Evolutionary conservation across 2,329 filamentous ascomycete species (phyloP).

Genomic region (Scytalidium sp.): DNA sequence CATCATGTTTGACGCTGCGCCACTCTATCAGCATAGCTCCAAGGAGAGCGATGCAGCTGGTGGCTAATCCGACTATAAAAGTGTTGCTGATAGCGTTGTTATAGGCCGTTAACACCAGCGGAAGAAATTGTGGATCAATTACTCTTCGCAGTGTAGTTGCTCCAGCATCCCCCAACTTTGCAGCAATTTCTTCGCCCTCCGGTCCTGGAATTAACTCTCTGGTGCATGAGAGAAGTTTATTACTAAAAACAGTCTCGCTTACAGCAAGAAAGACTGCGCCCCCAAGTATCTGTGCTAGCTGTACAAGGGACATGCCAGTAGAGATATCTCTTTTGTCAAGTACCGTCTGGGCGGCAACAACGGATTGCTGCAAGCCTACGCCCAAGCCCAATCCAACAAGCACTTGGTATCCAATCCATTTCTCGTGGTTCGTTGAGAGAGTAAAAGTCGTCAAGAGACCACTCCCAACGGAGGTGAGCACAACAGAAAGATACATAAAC

Average conservation of each 20-base stretch:
- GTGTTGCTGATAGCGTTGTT: conserved; percentile 31
- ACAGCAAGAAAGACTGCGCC: conserved; percentile 7
- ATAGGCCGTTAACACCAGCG: conserved; percentile 1
- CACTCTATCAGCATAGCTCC: conserved; percentile 43
- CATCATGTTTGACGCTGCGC: conserved; percentile 54
- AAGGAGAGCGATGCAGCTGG: conserved; percentile 48
- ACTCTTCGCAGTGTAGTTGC: conserved; percentile 14
- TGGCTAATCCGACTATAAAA: conserved; percentile 52
- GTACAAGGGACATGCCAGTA: conserved; percentile 32
- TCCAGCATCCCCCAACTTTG: conserved; percentile 16
- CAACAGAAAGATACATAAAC: conserved; percentile 39
- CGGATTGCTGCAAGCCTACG: conserved; percentile 34
- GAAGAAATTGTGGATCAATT: background rate
- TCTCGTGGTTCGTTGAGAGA: conserved; percentile 31
- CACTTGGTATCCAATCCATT: conserved; percentile 49
- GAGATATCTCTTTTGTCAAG: conserved; percentile 47
- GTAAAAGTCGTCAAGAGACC: conserved; percentile 37
- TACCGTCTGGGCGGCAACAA: conserved; percentile 23
- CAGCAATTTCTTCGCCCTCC: background rate
- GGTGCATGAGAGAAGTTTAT: conserved; percentile 17
- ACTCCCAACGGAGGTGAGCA: conserved; percentile 33
- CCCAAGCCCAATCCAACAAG: conserved; percentile 41
- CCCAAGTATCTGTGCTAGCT: conserved; percentile 2
- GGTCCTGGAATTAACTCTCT: background rate
- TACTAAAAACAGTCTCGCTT: conserved; percentile 25